Evolutionary conservation across 2,329 filamentous ascomycete genomes (phyloP).

Genomic region (Tolypocladium cylindrosporum): DNA sequence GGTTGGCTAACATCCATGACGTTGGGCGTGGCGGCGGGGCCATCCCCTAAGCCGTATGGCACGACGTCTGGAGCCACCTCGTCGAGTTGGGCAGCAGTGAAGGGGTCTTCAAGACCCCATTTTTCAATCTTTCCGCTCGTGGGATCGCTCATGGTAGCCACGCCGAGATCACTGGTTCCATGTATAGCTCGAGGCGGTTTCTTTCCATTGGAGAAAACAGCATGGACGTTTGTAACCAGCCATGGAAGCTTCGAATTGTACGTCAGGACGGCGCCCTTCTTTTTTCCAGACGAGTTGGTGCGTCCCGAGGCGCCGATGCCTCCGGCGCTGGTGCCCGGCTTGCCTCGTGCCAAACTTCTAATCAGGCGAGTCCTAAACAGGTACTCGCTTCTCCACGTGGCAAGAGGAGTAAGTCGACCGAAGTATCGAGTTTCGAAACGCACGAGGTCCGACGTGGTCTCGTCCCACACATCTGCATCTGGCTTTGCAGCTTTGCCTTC

Average conservation of each 20-base stretch:
- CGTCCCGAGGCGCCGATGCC: slow-evolving; percentile 42
- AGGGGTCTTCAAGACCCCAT: slow-evolving; percentile 72
- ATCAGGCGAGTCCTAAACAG: slow-evolving; percentile 77
- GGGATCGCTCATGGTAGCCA: slow-evolving; percentile 75
- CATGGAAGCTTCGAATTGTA: slow-evolving; percentile 79
- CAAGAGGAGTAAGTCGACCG: slow-evolving; percentile 66
- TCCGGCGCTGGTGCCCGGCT: slow-evolving; percentile 51
- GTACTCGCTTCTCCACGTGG: slow-evolving; percentile 97
- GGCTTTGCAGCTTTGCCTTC: slow-evolving; percentile 21
- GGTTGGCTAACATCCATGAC: slow-evolving; percentile 84
- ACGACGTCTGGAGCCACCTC: slow-evolving; percentile 65
- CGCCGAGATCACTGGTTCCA: slow-evolving; percentile 67
- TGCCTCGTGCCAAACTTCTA: slow-evolving; percentile 71
- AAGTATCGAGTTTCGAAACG: slow-evolving; percentile 71
- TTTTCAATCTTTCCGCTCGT: slow-evolving; percentile 63
- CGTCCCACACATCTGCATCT: slow-evolving; percentile 28
- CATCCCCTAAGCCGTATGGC: slow-evolving; percentile 69
- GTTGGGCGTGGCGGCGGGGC: slow-evolving; percentile 71
- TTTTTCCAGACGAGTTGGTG: slow-evolving; percentile 46
- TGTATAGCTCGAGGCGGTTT: slow-evolving; percentile 73
- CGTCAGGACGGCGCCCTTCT: slow-evolving; percentile 64
- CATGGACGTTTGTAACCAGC: slow-evolving; percentile 71
- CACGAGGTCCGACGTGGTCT: slow-evolving; percentile 42
- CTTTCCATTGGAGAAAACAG: slow-evolving; percentile 62
- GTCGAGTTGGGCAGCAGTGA: slow-evolving; percentile 65